Conservation (phyloP, 352 stramenopile genomes). For the Phytophthora pistaciae region DNA sequence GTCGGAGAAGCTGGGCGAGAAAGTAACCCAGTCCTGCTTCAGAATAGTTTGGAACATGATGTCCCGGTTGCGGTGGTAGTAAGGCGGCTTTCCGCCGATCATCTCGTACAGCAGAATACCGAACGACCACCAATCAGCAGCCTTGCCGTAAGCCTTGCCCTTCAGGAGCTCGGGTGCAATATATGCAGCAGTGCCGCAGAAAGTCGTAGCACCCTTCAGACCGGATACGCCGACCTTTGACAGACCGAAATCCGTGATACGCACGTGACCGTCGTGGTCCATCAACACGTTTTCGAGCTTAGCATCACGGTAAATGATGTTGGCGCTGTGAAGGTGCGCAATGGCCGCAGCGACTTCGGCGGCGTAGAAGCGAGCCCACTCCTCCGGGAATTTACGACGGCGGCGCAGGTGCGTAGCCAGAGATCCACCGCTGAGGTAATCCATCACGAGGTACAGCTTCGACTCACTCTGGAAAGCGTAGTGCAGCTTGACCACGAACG, state of each 20-base stretch:
- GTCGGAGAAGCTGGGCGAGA: constrained; percentile 95
- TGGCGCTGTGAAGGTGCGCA: constrained; percentile 92
- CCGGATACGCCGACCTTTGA: constrained; percentile 93
- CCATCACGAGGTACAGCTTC: constrained; percentile 95
- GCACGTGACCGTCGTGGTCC: constrained; percentile 94
- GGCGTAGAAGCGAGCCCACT: constrained; percentile 93
- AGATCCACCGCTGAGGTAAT: constrained; percentile 93
- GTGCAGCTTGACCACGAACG: constrained; percentile 95
- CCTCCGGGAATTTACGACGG: constrained; percentile 90
- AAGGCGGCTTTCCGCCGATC: constrained; percentile 93
- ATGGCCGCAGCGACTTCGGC: constrained; percentile 95
- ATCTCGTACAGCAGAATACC: constrained; percentile 97
- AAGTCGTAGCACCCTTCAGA: constrained; percentile 90
- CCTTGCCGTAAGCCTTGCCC: constrained; percentile 91
- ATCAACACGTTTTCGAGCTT: constrained; percentile 97
- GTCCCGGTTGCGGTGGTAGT: constrained; percentile 92
- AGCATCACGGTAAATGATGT: constrained; percentile 97
- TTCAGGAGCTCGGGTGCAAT: constrained; percentile 93
- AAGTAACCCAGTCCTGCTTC: constrained; percentile 95
- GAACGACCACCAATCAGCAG: constrained; percentile 96
- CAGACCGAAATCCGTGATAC: constrained; percentile 96
- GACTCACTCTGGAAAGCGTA: constrained; percentile 96
- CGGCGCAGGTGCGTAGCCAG: constrained; percentile 91
- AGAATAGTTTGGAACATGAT: constrained; percentile 95
- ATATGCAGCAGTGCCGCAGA: constrained; percentile 95